Evolutionary conservation across 495 filamentous ascomycete species (phyloP), one percentile per base, ranked within the genome.

Genomic region (Trypethelium eluteriae): DNA sequence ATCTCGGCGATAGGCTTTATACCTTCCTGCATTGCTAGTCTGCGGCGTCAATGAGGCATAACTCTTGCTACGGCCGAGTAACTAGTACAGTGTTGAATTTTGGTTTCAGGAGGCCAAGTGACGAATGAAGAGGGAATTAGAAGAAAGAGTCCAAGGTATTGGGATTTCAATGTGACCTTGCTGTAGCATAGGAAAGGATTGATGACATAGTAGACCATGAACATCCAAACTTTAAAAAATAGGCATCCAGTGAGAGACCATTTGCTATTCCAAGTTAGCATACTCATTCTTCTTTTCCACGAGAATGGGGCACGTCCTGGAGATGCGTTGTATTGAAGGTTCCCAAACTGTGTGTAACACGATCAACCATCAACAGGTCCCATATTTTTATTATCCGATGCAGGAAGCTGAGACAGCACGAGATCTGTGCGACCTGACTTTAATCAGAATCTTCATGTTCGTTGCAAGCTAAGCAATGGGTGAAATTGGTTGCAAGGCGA

Each of bases 91-190:
- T 34, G 18, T 18, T 34, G 49, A 36, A 36, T 59, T 59, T 10
- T 6, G 25, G 25, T 25, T 25, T 25, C 25, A 25, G 34, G 7
- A 36, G 32, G 3, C 32, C 14, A 14, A 36, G 5, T 59, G 32
- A 36, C 36, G 32, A 36, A 2, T 59, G 18, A 9, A 7, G 11
- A 36, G 32, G 11, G 7, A 59, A 59, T 36, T 35, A 36, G 18
- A 18, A 32, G 14, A 9, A 36, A 59, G 18, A 36, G 53, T 35
- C 32, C 53, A 59, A 10, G 53, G 2, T 36, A 59, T 59, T 4
- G 53, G 53, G 32, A 34, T 36, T 59, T 36, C 53, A 59, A 59
- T 59, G 53, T 36, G 53, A 59, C 53, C 32, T 59, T 59, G 49
- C 49, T 59, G 36, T 18, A 9, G 7, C 32, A 32, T 18, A 25